Evolutionary conservation across 768 basidiomycete species (phyloP).

Genomic region (Saitozyma podzolica): DNA sequence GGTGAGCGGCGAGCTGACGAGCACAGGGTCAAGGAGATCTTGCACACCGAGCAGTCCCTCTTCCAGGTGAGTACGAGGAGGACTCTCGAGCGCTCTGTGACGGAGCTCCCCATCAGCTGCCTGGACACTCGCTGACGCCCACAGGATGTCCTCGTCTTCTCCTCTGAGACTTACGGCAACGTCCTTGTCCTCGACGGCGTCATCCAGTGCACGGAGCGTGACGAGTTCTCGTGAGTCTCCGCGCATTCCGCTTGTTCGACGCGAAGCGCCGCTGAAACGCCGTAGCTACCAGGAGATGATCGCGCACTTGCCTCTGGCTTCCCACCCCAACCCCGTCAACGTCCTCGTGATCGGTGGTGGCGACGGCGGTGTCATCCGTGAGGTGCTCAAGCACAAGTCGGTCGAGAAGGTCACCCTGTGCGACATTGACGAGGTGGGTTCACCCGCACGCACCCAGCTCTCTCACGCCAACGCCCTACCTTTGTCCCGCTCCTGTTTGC

Average conservation of each 20-base stretch:
- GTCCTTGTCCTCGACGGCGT: conserved; percentile 92
- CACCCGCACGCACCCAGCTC: not conserved
- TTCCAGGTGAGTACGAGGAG: conserved; percentile 63
- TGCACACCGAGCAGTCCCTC: conserved; percentile 87
- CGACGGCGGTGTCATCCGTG: conserved; percentile 95
- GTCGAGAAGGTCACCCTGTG: conserved; percentile 92
- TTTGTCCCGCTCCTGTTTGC: not conserved
- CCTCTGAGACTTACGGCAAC: conserved; percentile 95
- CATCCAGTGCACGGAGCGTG: conserved; percentile 95
- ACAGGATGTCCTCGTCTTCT: conserved; percentile 88
- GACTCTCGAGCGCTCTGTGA: not conserved
- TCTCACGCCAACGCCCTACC: not conserved
- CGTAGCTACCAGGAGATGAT: conserved; percentile 99
- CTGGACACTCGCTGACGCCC: conserved; percentile 4
- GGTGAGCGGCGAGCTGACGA: conserved; percentile 1
- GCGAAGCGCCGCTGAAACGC: not conserved
- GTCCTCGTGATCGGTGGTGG: conserved; percentile 98
- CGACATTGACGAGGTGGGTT: conserved; percentile 90
- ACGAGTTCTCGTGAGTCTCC: conserved; percentile 78
- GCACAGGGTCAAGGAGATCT: conserved; percentile 77
- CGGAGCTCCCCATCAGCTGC: not conserved
- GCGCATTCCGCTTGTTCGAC: not conserved
- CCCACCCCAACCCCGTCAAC: conserved; percentile 91
- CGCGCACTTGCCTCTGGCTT: conserved; percentile 90
- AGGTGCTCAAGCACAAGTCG: conserved; percentile 88